Base-by-base conservation (phyloP, 2,329 filamentous ascomycete species). In the Talaromyces sp. region DNA sequence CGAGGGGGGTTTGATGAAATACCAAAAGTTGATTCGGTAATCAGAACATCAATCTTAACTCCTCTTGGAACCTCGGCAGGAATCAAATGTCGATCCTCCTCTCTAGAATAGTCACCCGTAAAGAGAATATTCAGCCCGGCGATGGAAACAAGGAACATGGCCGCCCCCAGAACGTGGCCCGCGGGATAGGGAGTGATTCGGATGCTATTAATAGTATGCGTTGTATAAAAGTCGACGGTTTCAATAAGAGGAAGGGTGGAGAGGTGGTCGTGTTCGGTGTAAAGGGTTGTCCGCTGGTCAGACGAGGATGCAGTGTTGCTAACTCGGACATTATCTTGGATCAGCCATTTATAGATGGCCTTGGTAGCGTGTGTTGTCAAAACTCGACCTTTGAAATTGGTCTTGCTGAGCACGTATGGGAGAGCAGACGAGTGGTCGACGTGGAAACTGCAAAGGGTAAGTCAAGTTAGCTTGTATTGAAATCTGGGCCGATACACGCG, bases 301-400 rank as follows among this genome's bases (percentile, higher is more conserved):
- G 85, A 85, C 6, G 84, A 85, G 56, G 83, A 85, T 2, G 83
- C 81, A 33, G 72, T 91, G 82, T 82, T 95, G 84, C 70, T 90
- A 32, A 99, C 93, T 62, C 95, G 88, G 52, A 99, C 91, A 67
- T 92, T 96, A 77, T 99, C 95, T 76, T 96, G 92, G 65, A 98
- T 97, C 57, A 98, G 86, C 93, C 95, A 98, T 79, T 98, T 98
- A 84, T 99, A 99, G 74, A 99, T 99, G 69, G 95, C 95, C 77
- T 99, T 98, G 54, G 95, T 99, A 1, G 95, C 92, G 80, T 99
- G 95, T 57, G 95, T 99, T 93, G 98, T 99, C 80, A 97, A 98
- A 64, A 98, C 93, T 25, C 93, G 88, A 55, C 95, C 95, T 66
- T 90, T 89, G 81, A 99, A 99, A 76, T 97, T 97, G 42, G 95